A percentile compares a stretch with the other conserved stretches of the same genome.
phyloP scores from a whole-genome alignment of 1,284 basidiomycete genomes.

The Cutaneotrichosporon cyanovorans region DNA sequence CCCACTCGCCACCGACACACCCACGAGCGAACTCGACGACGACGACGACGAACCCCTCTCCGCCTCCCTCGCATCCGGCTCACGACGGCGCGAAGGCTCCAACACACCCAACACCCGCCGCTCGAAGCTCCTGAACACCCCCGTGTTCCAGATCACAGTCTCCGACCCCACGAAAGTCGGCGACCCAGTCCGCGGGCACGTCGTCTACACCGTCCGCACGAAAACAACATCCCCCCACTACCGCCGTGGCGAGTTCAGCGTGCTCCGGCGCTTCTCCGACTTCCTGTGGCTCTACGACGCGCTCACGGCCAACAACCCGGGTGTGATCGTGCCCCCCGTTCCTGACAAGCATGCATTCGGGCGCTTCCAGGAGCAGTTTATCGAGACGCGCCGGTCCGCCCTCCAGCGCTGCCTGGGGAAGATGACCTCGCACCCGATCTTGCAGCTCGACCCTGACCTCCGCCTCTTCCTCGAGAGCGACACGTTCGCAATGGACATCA shows the following conservation, averaged over 20 bases:
- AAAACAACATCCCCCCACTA: constrained; percentile 76
- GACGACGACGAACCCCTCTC: neutral
- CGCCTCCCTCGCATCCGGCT: neutral
- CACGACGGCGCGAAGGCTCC: constrained; percentile 6
- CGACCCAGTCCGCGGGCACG: constrained; percentile 82
- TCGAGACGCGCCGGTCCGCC: constrained; percentile 70
- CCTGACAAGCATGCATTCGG: constrained; percentile 91
- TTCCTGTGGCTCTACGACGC: constrained; percentile 95
- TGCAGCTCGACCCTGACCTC: constrained; percentile 75
- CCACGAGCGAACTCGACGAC: too few relatives aligned
- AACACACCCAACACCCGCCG: constrained; percentile 10
- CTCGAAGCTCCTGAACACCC: constrained; percentile 21
- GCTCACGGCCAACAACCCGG: constrained; percentile 84
- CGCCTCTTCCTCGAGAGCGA: constrained; percentile 82
- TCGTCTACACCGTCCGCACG: constrained; percentile 90
- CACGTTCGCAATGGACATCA: constrained; percentile 69
- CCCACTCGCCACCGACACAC: neutral
- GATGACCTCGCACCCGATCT: constrained; percentile 76
- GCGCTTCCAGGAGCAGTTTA: constrained; percentile 80
- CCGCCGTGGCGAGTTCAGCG: constrained; percentile 74
- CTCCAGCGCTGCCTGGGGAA: constrained; percentile 86
- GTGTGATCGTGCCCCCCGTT: constrained; percentile 91
- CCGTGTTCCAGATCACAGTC: constrained; percentile 64
- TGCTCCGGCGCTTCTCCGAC: constrained; percentile 89
- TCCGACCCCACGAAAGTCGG: constrained; percentile 91